Conservation (phyloP, 1,139 yeast genomes). For the Candida neerlandica region DNA sequence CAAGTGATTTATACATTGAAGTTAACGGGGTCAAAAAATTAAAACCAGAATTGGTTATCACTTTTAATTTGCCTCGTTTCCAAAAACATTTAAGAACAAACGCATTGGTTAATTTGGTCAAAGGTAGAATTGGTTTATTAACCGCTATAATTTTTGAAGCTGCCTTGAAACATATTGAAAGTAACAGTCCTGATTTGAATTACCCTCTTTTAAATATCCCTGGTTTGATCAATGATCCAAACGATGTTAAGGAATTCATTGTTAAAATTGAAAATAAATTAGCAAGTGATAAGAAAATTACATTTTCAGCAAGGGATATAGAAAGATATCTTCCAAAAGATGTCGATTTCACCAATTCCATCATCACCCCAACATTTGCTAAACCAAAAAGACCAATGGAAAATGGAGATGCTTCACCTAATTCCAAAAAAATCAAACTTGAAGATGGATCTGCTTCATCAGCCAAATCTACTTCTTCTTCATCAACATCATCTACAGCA, state of each 20-base stretch:
- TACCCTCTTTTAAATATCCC: constrained; percentile 35
- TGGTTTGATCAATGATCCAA: constrained; percentile 46
- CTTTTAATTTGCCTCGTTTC: constrained; percentile 68
- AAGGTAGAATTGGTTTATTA: constrained; percentile 69
- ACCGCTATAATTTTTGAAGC: constrained; percentile 66
- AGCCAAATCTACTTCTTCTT: constrained; percentile 22
- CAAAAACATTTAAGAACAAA: constrained; percentile 66
- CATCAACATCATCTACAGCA: constrained; percentile 6
- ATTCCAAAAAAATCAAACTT: constrained; percentile 47
- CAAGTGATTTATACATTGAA: constrained; percentile 32
- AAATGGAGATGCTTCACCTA: constrained; percentile 24
- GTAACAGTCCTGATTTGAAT: constrained; percentile 45
- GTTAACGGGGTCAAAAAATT: constrained; percentile 44
- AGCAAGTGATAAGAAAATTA: constrained; percentile 44
- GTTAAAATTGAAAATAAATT: constrained; percentile 35
- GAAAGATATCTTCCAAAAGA: constrained; percentile 45
- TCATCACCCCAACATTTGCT: constrained; percentile 40
- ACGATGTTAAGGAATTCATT: constrained; percentile 32
- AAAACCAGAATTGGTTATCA: constrained; percentile 53
- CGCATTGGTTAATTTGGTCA: constrained; percentile 64
- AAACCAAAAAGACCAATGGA: constrained; percentile 34
- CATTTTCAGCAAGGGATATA: constrained; percentile 58
- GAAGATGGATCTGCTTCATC: constrained; percentile 37
- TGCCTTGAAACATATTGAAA: constrained; percentile 62
- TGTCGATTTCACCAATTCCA: constrained; percentile 52